A percentile compares a stretch with the other conserved stretches of the same genome.
These are phyloP conservation scores for Suhomyces sp. DNA, from an alignment of 805 yeast genomes.

Conservation along the genomic window DNA sequence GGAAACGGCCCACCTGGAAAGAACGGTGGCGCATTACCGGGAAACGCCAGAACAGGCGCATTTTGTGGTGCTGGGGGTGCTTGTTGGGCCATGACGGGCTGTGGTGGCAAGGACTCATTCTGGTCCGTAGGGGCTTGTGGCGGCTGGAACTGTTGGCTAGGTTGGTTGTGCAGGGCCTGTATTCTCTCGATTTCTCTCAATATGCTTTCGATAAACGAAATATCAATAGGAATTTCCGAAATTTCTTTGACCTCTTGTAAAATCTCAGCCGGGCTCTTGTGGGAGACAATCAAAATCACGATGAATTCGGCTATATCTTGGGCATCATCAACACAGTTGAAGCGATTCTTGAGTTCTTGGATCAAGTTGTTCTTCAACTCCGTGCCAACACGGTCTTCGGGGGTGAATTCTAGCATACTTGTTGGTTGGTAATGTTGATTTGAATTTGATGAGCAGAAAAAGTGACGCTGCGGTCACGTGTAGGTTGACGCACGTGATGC, in stretches of 20 bases:
- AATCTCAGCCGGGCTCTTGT: slow-evolving; percentile 59
- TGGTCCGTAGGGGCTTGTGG: slow-evolving; percentile 10
- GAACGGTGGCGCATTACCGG: neutral
- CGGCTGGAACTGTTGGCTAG: slow-evolving; percentile 9
- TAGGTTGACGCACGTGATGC: neutral
- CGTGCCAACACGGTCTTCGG: slow-evolving; percentile 39
- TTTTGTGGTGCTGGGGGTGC: slow-evolving; percentile 4
- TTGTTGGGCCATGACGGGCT: slow-evolving; percentile 7
- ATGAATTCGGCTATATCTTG: slow-evolving; percentile 71
- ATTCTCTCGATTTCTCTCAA: slow-evolving; percentile 53
- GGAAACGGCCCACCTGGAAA: neutral
- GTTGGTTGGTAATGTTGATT: neutral
- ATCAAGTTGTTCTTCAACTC: slow-evolving; percentile 33
- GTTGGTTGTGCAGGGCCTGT: slow-evolving; percentile 7
- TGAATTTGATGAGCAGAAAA: neutral
- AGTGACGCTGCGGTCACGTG: neutral
- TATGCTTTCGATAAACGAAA: slow-evolving; percentile 53
- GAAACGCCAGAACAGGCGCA: slow-evolving; percentile 1
- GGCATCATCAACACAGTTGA: slow-evolving; percentile 38
- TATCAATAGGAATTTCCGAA: slow-evolving; percentile 60
- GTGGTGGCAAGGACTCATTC: neutral
- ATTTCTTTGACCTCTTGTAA: slow-evolving; percentile 57
- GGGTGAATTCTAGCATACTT: slow-evolving; percentile 23
- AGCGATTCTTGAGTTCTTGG: slow-evolving; percentile 34
- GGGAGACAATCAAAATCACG: slow-evolving; percentile 65